phyloP scores from a whole-genome alignment of 1,284 basidiomycete species.

The Cutaneotrichosporon mucoides region DNA sequence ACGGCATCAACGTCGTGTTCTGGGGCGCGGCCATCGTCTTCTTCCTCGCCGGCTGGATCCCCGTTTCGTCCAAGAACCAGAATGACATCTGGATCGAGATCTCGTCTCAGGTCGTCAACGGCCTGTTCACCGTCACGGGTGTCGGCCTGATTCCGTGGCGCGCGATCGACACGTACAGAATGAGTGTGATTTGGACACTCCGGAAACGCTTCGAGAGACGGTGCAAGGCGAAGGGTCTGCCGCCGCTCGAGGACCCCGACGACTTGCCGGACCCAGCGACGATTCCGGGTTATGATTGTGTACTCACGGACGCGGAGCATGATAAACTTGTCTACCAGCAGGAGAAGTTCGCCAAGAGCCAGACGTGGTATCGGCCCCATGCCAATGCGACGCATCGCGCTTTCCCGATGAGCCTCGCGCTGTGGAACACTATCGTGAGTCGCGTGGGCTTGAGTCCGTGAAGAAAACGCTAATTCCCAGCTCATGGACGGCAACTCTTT shows the following conservation, averaged over 20 bases:
- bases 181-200: slow-evolving; percentile 69
- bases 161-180: slow-evolving; percentile 69
- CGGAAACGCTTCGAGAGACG: slow-evolving; percentile 59
- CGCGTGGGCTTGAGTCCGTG: neutral
- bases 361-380: slow-evolving; percentile 81
- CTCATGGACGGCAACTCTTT: slow-evolving; percentile 75
- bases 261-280: slow-evolving; percentile 72
- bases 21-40: slow-evolving; percentile 82
- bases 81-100: slow-evolving; percentile 57
- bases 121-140: slow-evolving; percentile 73
- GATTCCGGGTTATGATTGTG: slow-evolving; percentile 65
- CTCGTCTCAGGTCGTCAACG: slow-evolving; percentile 67
- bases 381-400: slow-evolving; percentile 80
- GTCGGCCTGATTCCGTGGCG: slow-evolving; percentile 64
- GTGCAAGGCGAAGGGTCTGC: slow-evolving; percentile 60
- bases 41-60: slow-evolving; percentile 56
- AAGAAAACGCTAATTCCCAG: too few species aligned
- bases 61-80: slow-evolving; percentile 31
- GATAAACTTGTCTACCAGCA: slow-evolving; percentile 60
- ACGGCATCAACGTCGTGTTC: slow-evolving; percentile 71
- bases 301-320: slow-evolving; percentile 66
- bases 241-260: slow-evolving; percentile 65
- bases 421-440: slow-evolving; percentile 47
- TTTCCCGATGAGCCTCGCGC: slow-evolving; percentile 66
- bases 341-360: slow-evolving; percentile 44